Base-by-base conservation (phyloP, 2,329 filamentous ascomycete genomes). In the Pseudocercospora eumusae region DNA sequence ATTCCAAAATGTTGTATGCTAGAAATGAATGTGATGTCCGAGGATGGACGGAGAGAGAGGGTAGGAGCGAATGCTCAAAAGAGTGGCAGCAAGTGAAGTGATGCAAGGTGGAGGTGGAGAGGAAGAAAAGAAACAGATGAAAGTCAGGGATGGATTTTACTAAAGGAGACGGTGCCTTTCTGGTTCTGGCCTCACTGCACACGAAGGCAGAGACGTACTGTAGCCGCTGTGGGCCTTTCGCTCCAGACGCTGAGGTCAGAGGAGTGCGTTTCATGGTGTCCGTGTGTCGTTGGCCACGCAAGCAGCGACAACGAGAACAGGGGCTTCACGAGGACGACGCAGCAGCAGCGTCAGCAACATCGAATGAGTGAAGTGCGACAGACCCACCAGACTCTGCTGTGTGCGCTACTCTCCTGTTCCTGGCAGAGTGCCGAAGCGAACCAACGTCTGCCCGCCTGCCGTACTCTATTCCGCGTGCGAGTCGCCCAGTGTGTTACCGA, bases 61-160 rank as follows among this genome's bases (percentile, higher is more conserved):
- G 74, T 65, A 76, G 69, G 78, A 79, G 78, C 77, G 73, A 76
- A 69, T 75, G 76, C 75, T 77, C 74, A 64, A 61, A 64, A 64
- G 56, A 59, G 64, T 73, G 73, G 70, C 69, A 67, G 70, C 68
- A 71, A 69, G 47, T 68, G 60, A 71, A 69, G 47, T 68, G 60
- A 60, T 60, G 55, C 54, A 60, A 70, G 54, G 59, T 59, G 56
- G 56, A 56, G 47, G 44, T 47, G 49, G 44, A 59, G 56, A 55
- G 56, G 59, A 56, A 56, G 52, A 53, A 50, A 40, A 58, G 54
- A 50, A 59, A 25, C 36, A 55, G 50, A 49, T 54, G 31, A 61
- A 54, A 42, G 50, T 47, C 62, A 60, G 47, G 59, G 58, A 62
- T 58, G 60, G 44, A 57, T 45, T 9, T n/a, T n/a, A n/a, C n/a